Percentiles rank a stretch among this genome's conserved stretches.
These are phyloP conservation scores for Coemansia sp. DNA, from an alignment of 192 early-diverging fungal species.

Conservation along the genomic window DNA sequence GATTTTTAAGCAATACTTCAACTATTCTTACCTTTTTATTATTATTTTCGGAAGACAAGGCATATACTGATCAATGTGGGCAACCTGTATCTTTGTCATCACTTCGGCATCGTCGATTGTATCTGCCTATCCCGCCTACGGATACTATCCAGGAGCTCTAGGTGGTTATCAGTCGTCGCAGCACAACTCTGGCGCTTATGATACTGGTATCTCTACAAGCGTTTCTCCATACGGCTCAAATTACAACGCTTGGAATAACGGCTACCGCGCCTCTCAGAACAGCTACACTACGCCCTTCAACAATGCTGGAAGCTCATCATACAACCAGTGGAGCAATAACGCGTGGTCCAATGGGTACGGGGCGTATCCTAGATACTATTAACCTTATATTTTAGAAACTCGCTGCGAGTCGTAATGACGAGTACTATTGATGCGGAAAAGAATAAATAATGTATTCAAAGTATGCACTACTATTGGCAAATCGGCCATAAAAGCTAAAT, in stretches of 20 bases:
- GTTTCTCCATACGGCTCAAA: slow-evolving; percentile 23
- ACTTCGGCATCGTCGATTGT: slow-evolving; percentile 1
- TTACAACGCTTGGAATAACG: slow-evolving; percentile 34
- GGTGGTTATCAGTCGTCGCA: slow-evolving; percentile 14
- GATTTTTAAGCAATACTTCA: not conserved
- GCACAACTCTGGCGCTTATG: slow-evolving; percentile 39
- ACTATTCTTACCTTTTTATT: not conserved
- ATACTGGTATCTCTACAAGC: slow-evolving; percentile 15
- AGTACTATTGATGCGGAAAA: not conserved
- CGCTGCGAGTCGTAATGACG: not conserved
- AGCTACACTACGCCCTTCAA: slow-evolving; percentile 19
- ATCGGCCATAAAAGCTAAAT: not conserved
- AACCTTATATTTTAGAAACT: not conserved
- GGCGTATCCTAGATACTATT: slow-evolving; percentile 19
- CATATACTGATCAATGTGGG: not conserved
- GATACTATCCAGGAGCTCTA: slow-evolving; percentile 20
- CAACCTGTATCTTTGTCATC: not conserved
- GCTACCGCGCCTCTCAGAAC: slow-evolving; percentile 19
- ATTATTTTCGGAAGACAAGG: not conserved
- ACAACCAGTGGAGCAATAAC: slow-evolving; percentile 37
- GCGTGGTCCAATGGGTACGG: slow-evolving; percentile 27
- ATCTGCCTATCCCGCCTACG: slow-evolving; percentile 25
- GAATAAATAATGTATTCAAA: not conserved
- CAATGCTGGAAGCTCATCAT: slow-evolving; percentile 19
- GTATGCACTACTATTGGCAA: not conserved